Evolutionary conservation across 2,329 filamentous ascomycete species (phyloP).

Genomic region (Lasiodiplodia sp.): DNA sequence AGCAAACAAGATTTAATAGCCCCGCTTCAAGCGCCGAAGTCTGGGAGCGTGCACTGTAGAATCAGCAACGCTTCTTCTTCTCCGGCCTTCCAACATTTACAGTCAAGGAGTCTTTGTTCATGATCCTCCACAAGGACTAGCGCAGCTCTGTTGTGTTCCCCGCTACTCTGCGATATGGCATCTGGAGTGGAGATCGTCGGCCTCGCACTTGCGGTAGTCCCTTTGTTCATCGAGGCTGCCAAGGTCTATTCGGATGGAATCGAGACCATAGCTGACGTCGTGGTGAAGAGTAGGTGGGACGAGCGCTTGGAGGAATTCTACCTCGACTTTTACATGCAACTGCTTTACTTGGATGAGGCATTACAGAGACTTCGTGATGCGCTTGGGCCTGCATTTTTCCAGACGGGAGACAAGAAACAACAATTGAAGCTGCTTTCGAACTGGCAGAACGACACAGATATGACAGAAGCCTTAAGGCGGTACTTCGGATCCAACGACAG

Average conservation of each 20-base stretch:
- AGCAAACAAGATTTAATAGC: no score
- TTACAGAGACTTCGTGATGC: background rate
- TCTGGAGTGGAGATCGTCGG: conserved; percentile 12
- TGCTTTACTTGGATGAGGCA: background rate
- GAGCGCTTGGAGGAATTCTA: conserved; percentile 11
- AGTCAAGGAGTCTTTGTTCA: background rate
- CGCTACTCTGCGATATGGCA: background rate
- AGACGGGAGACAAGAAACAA: background rate
- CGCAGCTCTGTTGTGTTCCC: no score
- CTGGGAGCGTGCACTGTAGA: no score
- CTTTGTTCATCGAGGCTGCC: conserved; percentile 16
- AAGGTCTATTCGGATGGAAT: conserved; percentile 12
- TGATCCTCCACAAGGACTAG: no score
- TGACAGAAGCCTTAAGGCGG: background rate
- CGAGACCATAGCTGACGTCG: conserved; percentile 3
- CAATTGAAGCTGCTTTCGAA: background rate
- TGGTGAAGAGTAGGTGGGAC: background rate
- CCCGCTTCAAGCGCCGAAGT: no score
- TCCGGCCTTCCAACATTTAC: background rate
- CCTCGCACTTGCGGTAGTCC: conserved; percentile 3
- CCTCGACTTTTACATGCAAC: conserved; percentile 7
- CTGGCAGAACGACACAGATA: background rate
- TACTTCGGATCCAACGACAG: background rate
- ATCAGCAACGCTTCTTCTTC: background rate
- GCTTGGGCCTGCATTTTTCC: background rate